Evolutionary conservation across 148 eudicot genomes (phyloP).

Genomic region (Euryodendron excelsum): DNA sequence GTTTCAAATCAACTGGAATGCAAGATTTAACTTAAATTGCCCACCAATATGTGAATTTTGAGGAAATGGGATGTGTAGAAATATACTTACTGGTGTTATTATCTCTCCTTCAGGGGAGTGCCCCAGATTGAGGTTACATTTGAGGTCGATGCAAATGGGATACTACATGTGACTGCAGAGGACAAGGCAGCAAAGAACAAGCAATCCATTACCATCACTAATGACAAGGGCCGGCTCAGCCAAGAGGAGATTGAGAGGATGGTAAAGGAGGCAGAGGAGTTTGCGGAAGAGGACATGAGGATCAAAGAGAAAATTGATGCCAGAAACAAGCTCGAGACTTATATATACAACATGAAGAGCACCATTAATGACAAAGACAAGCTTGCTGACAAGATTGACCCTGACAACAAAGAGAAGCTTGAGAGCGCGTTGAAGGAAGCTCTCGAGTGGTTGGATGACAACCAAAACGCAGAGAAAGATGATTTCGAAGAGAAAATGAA

Average conservation of each 20-base stretch:
- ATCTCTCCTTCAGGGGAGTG: conserved; percentile 40
- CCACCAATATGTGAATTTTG: background rate
- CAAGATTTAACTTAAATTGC: background rate
- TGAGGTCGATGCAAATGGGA: conserved; percentile 62
- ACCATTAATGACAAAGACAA: conserved; percentile 44
- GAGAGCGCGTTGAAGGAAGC: conserved; percentile 45
- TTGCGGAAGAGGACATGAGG: conserved; percentile 43
- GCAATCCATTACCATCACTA: conserved; percentile 50
- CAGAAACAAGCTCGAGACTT: conserved; percentile 46
- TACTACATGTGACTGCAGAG: conserved; percentile 60
- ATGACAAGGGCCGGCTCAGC: conserved; percentile 53
- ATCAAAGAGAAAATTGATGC: conserved; percentile 41
- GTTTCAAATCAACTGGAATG: background rate
- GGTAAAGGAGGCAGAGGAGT: conserved; percentile 50
- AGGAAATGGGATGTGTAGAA: background rate
- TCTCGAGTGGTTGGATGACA: conserved; percentile 54
- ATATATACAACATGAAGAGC: conserved; percentile 51
- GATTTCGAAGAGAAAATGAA: conserved; percentile 61
- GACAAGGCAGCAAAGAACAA: conserved; percentile 63
- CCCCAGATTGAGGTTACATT: conserved; percentile 68
- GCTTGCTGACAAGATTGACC: conserved; percentile 43
- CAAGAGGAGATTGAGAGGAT: conserved; percentile 46
- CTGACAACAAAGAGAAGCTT: conserved; percentile 40
- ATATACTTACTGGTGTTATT: background rate
- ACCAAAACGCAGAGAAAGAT: conserved; percentile 39